Percentiles rank a stretch among this genome's conserved stretches.
These are phyloP conservation scores for Isoetes taiwanensis DNA, from an alignment of 75 land plant species.

Conservation along the genomic window DNA sequence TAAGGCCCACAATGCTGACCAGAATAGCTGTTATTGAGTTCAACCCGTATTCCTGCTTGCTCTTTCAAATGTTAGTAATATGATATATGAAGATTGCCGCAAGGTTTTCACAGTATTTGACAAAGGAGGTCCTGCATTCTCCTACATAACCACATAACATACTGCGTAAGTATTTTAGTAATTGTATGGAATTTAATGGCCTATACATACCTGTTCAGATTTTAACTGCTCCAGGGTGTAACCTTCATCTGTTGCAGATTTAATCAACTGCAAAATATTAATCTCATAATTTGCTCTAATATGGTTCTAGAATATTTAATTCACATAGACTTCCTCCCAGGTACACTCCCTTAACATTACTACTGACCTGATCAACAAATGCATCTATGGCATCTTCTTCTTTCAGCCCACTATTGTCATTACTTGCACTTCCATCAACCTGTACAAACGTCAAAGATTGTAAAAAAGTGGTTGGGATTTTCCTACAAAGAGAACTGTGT, in stretches of 20 bases:
- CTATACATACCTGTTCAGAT: conserved; percentile 19
- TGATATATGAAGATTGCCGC: too few species aligned
- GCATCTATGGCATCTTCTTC: neutral
- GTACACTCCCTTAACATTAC: neutral
- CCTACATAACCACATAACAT: too few species aligned
- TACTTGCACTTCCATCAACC: neutral
- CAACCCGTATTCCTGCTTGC: too few species aligned
- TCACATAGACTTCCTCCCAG: neutral
- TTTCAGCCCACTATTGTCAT: neutral
- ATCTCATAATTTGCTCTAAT: neutral
- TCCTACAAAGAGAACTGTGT: neutral
- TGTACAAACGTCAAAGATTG: neutral
- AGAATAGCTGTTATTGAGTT: too few species aligned
- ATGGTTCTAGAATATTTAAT: neutral
- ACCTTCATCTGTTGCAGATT: conserved; percentile 10
- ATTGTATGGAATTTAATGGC: too few species aligned
- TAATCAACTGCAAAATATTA: conserved; percentile 14
- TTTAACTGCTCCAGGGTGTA: conserved; percentile 17
- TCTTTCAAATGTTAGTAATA: too few species aligned
- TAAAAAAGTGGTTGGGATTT: neutral
- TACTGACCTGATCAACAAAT: neutral
- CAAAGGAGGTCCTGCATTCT: too few species aligned
- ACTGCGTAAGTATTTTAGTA: too few species aligned
- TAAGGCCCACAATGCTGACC: too few species aligned
- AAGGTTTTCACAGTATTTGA: too few species aligned